Conservation (phyloP, 169 alveolate genomes). For the Plasmodium billcollinsi region DNA sequence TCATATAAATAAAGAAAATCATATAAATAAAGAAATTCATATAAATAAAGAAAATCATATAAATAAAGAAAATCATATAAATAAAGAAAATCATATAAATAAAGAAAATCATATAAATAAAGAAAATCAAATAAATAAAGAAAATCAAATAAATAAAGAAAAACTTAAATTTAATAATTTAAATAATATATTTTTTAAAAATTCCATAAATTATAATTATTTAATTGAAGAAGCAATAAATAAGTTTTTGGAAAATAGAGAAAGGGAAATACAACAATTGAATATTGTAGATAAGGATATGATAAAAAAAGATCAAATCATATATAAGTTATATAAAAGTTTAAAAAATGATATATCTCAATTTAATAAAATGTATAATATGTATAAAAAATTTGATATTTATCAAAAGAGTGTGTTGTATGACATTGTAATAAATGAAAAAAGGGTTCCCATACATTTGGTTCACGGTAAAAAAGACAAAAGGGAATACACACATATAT, state of each 20-base stretch:
- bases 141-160: neutral
- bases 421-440: constrained; percentile 35
- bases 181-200: neutral
- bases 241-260: constrained; percentile 14
- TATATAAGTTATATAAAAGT: constrained; percentile 19
- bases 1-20: neutral
- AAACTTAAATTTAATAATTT: neutral
- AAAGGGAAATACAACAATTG: constrained; percentile 13
- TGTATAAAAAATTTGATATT: constrained; percentile 60
- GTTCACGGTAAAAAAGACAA: constrained; percentile 29
- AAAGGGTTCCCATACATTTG: constrained; percentile 27
- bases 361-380: constrained; percentile 28
- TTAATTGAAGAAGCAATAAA: constrained; percentile 58
- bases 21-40: neutral
- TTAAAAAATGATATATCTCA: constrained; percentile 26
- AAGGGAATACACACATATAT: neutral
- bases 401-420: constrained; percentile 40
- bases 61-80: neutral
- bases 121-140: neutral
- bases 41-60: neutral
- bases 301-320: constrained; percentile 42
- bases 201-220: constrained; percentile 6
- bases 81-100: too few relatives aligned
- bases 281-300: constrained; percentile 23
- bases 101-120: neutral